Evolutionary conservation across 257 asterid genomes (phyloP).

Genomic region (Thymus mandschuricus): DNA sequence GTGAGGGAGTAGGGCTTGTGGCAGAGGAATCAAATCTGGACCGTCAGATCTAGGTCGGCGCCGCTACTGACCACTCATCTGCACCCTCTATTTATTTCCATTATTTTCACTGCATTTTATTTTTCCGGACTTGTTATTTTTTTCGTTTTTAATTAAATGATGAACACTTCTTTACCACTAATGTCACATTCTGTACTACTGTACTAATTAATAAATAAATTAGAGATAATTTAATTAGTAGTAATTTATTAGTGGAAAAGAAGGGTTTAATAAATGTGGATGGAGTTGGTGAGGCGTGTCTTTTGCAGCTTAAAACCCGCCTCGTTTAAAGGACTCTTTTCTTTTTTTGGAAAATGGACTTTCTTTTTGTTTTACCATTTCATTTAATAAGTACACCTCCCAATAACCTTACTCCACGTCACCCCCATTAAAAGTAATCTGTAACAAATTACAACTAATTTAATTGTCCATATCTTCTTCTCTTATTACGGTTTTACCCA

Average conservation of each 20-base stretch:
- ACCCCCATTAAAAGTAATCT: neutral
- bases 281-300: constrained; percentile 37
- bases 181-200: no score
- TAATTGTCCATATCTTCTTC: no score
- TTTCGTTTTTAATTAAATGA: no score
- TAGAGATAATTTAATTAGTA: no score
- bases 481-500: no score
- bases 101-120: neutral
- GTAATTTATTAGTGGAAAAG: neutral
- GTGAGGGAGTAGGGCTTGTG: neutral
- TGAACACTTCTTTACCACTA: no score
- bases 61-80: neutral
- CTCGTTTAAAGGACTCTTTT: constrained; percentile 33
- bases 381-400: no score
- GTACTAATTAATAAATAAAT: no score
- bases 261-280: neutral
- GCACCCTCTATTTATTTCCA: no score
- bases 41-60: constrained; percentile 45
- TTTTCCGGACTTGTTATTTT: neutral
- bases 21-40: constrained; percentile 29
- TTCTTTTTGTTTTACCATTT: no score
- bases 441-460: no score
- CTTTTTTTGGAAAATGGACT: neutral
- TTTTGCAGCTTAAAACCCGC: constrained; percentile 47
- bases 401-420: no score